Evolutionary conservation across 2,329 filamentous ascomycete species (phyloP).

Genomic region (Aspergillus texensis): DNA sequence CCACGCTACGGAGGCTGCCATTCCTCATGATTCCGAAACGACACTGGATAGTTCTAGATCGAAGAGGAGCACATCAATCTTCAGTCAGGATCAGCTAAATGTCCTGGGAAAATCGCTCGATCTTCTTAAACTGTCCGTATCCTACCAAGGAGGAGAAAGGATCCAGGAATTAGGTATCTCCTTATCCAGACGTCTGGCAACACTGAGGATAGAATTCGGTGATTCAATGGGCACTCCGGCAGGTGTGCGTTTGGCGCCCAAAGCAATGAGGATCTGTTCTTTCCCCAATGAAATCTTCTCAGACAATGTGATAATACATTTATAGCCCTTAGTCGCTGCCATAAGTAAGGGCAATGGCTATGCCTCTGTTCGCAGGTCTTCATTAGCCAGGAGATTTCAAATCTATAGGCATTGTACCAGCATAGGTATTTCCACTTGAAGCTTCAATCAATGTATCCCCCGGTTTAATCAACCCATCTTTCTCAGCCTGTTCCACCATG

Average conservation of each 20-base stretch:
- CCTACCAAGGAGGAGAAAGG: conserved; percentile 77
- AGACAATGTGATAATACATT: conserved; percentile 90
- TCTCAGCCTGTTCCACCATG: conserved; percentile 90
- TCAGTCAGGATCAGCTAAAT: neutral
- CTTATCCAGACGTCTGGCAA: conserved; percentile 78
- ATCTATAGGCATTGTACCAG: neutral
- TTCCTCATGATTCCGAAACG: neutral
- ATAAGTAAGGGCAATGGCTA: conserved; percentile 90
- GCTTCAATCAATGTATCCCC: conserved; percentile 92
- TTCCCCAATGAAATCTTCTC: conserved; percentile 98
- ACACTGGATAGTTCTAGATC: neutral
- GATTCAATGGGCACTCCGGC: conserved; percentile 86
- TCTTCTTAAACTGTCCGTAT: conserved; percentile 10
- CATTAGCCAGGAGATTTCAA: neutral
- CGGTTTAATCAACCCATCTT: conserved; percentile 82
- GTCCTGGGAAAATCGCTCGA: neutral
- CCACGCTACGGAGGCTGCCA: neutral
- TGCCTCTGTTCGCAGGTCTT: conserved; percentile 56
- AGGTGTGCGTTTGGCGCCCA: conserved; percentile 85
- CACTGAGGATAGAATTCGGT: conserved; percentile 88
- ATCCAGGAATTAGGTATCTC: conserved; percentile 94
- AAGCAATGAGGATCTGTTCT: conserved; percentile 81
- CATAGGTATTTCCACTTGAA: conserved; percentile 77
- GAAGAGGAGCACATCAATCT: neutral
- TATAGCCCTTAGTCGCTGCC: conserved; percentile 86